Base-by-base conservation (phyloP, 2,329 filamentous ascomycete species). In the Magnaporthiopsis poae region DNA sequence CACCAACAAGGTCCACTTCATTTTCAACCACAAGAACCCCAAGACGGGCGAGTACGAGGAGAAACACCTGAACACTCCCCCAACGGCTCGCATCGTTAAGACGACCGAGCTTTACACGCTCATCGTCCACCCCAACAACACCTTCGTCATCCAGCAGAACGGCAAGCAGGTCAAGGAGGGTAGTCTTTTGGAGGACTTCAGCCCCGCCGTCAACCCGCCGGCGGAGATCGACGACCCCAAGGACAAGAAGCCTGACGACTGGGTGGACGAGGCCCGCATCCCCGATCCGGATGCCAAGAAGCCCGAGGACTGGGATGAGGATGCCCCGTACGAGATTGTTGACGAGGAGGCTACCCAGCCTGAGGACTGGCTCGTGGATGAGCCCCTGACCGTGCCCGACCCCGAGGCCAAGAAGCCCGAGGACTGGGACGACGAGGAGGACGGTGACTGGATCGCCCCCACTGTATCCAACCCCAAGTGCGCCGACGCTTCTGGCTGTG, bases 1-100 rank as follows among this genome's bases (percentile, higher is more conserved):
- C 78, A 98, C 92, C 80, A 99, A 99, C 89, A 98, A 98, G 90
- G 91, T 96, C 65, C 86, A 88, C 80, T 96, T 99, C 83, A 99
- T 99, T 80, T 96, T 99, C 88, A 95, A 96, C 82, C 95, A 99
- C 90, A 99, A 98, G 91, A 99, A 98, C 88, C 95, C 95, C 77
- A 97, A 96, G 90, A 97, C 92, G 62, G 94, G 94, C 83, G 92
- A 97, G 81, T 99, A 99, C 76, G 94, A 99, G 86, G 95, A 99
- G 90, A 99, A 99, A 89, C 95, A 99, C 82, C 86, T 99, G 70
- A 88, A 86, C 77, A 86, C 85, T 74, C 89, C 94, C 71, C 93
- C 95, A 69, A 85, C 89, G 68, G 93, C 93, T 76, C 90, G 89
- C 77, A 95, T 96, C 75, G 85, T 88, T 82, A 98, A 97, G 88